These are phyloP conservation scores for Helenozyma baotianmanensis DNA, from an alignment of 805 yeast genomes.

Conservation along the genomic window DNA sequence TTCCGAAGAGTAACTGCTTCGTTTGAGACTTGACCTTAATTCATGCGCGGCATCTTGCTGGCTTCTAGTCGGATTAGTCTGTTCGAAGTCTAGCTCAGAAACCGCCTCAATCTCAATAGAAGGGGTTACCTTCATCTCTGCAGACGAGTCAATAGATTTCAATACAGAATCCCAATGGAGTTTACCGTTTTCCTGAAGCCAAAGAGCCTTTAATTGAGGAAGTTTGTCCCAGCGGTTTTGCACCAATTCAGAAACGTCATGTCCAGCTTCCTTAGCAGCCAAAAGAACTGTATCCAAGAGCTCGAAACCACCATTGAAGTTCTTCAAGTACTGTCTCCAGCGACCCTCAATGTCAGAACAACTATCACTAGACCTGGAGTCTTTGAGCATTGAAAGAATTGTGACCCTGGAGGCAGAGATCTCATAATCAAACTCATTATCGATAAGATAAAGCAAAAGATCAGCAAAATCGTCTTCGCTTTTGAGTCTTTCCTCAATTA, in stretches of 20 bases:
- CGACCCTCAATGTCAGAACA: constrained; percentile 13
- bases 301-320: constrained; percentile 9
- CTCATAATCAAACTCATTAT: constrained; percentile 23
- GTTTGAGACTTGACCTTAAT: no score
- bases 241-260: constrained; percentile 16
- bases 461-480: constrained; percentile 15
- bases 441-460: constrained; percentile 21
- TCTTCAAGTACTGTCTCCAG: constrained; percentile 18
- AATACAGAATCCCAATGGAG: not conserved
- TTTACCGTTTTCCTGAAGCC: no score
- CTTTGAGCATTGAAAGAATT: constrained; percentile 12
- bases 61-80: no score
- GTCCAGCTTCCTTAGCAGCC: constrained; percentile 7
- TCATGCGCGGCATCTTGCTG: no score
- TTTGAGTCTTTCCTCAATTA: constrained; percentile 17
- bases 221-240: constrained; percentile 18
- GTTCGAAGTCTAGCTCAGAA: no score
- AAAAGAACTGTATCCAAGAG: constrained; percentile 20
- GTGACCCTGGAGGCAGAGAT: constrained; percentile 16
- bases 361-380: constrained; percentile 6
- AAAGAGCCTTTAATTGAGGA: constrained; percentile 9
- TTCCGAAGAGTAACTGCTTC: no score
- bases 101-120: no score
- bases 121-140: no score
- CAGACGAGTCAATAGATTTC: constrained; percentile 3